Base-by-base conservation (phyloP, 805 yeast species). In the Sugiyamaella valdiviana region DNA sequence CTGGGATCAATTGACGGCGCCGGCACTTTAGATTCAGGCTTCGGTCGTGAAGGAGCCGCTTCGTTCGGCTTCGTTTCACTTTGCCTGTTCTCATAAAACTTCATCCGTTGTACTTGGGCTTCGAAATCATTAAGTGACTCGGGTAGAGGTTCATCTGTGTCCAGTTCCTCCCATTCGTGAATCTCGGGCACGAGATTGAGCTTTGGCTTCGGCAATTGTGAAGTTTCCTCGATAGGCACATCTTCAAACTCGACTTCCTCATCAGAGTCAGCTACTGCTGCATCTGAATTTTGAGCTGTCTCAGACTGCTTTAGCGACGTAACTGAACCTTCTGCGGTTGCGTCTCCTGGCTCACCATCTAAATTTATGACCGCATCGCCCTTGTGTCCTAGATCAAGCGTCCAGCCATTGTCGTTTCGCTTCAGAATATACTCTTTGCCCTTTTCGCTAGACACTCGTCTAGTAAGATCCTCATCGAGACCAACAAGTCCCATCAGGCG, bases 371-470 rank as follows among this genome's bases (percentile, higher is more conserved):
- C 55, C 19, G 50, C 53, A 36, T 49, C 56, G 41, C 19, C 67
- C 64, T 14, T 70, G 69, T 29, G 69, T 71, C 56, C 56, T 35
- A 90, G 67, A 0, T 91, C 79, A 40, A 90, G 65, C 0, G 89
- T 79, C 86, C 93, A 90, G 0, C 97, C 97, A 55, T 80, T 83
- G 9, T 83, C 86, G 36, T 83, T 85, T 54, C 83, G 78, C 17
- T 83, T 76, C 44, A 93, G 73, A 42, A 83, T 76, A 59, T 93
- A 93, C 52, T 82, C 82, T 51, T 80, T 73, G 54, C 84, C 86
- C 53, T 76, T 80, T 57, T 89, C 96, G 36, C 97, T 86, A 0
- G 96, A 89, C 3, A 93, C 6, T 75, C 69, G 22, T 0, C 73
- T 64, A 14, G 65, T 57, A 14, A 63, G 42, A 45, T 66, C 70